Conservation (phyloP, 83 land plant species). For the Picea mariana region DNA sequence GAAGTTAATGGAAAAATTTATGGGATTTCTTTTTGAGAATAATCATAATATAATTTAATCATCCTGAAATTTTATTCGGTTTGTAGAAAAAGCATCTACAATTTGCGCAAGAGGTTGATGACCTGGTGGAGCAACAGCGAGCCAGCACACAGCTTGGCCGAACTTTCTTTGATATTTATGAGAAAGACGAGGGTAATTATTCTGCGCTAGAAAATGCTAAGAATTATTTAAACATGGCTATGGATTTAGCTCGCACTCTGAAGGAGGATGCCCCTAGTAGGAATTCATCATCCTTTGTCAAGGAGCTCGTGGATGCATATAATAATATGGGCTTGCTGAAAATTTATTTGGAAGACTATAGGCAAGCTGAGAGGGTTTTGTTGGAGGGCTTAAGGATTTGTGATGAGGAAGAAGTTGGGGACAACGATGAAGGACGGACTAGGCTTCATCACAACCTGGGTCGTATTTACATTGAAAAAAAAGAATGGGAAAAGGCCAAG, state of each 20-base stretch:
- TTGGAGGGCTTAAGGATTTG: slow-evolving; percentile 71
- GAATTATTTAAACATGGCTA: slow-evolving; percentile 64
- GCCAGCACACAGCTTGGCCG: slow-evolving; percentile 98
- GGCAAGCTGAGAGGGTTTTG: slow-evolving; percentile 66
- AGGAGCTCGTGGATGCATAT: slow-evolving; percentile 92
- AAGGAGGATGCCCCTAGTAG: slow-evolving; percentile 55
- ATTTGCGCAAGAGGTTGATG: slow-evolving; percentile 69
- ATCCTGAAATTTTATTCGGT: not conserved
- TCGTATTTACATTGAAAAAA: slow-evolving; percentile 67
- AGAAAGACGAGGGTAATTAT: slow-evolving; percentile 54
- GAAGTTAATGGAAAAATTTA: too few species aligned
- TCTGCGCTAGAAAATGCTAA: slow-evolving; percentile 63
- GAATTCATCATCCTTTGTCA: slow-evolving; percentile 54
- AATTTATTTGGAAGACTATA: slow-evolving; percentile 81
- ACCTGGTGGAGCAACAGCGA: slow-evolving; percentile 92
- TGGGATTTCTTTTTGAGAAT: too few species aligned
- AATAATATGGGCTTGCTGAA: slow-evolving; percentile 94
- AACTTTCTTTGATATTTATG: slow-evolving; percentile 84
- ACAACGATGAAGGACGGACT: slow-evolving; percentile 81
- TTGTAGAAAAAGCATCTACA: slow-evolving; percentile 82
- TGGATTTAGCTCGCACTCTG: slow-evolving; percentile 71
- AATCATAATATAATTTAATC: too few species aligned
- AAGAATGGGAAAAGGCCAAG: slow-evolving; percentile 70
- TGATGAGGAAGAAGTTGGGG: slow-evolving; percentile 85
- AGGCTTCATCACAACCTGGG: slow-evolving; percentile 98